Conservation (phyloP, 139 green algal genomes). For the Chlorella sp. region DNA sequence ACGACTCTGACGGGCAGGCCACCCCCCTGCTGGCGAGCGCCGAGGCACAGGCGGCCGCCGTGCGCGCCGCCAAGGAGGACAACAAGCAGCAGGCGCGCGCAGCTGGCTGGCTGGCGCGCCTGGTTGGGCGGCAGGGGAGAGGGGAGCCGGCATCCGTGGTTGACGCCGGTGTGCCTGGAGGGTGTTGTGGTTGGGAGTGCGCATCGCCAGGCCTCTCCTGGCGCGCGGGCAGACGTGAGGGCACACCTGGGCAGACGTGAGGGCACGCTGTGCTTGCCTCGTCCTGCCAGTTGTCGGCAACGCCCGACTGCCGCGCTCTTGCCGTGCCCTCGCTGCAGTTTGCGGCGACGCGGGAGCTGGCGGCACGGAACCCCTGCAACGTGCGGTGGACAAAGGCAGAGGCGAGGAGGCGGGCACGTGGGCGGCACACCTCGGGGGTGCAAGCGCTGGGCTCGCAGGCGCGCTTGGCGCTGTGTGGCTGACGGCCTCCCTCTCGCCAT, state of each 20-base stretch:
- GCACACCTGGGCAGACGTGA: too few relatives aligned
- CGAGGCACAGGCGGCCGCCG: conserved; percentile 3
- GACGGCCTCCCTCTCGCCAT: not conserved
- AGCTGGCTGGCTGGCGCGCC: too few relatives aligned
- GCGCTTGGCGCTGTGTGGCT: not conserved
- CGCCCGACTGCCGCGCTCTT: too few relatives aligned
- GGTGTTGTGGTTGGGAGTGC: too few relatives aligned
- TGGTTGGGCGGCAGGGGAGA: too few relatives aligned
- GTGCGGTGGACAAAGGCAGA: conserved; percentile 54
- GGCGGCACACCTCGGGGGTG: not conserved
- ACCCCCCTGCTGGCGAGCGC: conserved; percentile 27
- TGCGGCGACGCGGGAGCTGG: too few relatives aligned
- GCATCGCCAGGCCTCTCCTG: conserved; percentile 15
- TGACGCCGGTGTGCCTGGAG: too few relatives aligned
- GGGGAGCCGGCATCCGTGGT: too few relatives aligned
- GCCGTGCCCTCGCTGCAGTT: too few relatives aligned
- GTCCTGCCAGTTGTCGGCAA: too few relatives aligned
- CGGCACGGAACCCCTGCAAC: conserved; percentile 56
- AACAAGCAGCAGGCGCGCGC: not conserved
- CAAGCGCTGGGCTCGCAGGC: not conserved
- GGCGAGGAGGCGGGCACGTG: conserved; percentile 17
- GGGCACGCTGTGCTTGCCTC: too few relatives aligned
- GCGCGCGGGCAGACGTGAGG: conserved; percentile 28
- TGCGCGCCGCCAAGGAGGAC: not conserved
- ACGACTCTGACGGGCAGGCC: conserved; percentile 33